These are phyloP conservation scores for Sporothrix phasma DNA, from an alignment of 2,329 filamentous ascomycete species.

Conservation along the genomic window DNA sequence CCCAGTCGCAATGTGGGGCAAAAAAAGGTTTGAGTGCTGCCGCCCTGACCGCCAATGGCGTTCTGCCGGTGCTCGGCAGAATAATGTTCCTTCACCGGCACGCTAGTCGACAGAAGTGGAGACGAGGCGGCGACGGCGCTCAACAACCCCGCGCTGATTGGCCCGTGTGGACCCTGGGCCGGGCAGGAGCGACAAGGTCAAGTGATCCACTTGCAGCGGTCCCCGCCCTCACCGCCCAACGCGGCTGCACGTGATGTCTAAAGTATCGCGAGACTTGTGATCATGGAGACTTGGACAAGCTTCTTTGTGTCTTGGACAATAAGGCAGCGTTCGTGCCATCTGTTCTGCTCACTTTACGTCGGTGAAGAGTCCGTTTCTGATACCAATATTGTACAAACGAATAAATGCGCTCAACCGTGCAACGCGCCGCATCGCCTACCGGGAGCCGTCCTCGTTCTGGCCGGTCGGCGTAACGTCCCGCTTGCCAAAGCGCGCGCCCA, in stretches of 20 bases:
- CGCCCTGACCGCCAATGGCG: neutral
- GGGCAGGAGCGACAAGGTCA: neutral
- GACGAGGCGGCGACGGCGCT: too few relatives aligned
- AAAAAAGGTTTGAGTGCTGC: constrained; percentile 4
- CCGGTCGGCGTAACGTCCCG: constrained; percentile 35
- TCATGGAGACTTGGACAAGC: neutral
- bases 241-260: constrained; percentile 3
- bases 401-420: too few relatives aligned
- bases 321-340: too few relatives aligned
- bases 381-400: neutral
- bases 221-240: neutral
- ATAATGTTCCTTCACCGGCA: constrained; percentile 16
- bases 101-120: neutral
- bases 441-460: constrained; percentile 5
- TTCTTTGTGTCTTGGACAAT: too few relatives aligned
- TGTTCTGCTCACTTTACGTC: too few relatives aligned
- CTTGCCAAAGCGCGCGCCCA: constrained; percentile 64
- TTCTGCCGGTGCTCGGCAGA: constrained; percentile 14
- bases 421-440: neutral
- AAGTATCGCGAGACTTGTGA: too few relatives aligned
- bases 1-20: constrained; percentile 15
- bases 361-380: too few relatives aligned
- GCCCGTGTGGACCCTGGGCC: neutral
- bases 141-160: neutral
- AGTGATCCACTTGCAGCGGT: neutral